Base-by-base conservation (phyloP, 2,329 filamentous ascomycete genomes). In the Arthrobotrys entomopaga region DNA sequence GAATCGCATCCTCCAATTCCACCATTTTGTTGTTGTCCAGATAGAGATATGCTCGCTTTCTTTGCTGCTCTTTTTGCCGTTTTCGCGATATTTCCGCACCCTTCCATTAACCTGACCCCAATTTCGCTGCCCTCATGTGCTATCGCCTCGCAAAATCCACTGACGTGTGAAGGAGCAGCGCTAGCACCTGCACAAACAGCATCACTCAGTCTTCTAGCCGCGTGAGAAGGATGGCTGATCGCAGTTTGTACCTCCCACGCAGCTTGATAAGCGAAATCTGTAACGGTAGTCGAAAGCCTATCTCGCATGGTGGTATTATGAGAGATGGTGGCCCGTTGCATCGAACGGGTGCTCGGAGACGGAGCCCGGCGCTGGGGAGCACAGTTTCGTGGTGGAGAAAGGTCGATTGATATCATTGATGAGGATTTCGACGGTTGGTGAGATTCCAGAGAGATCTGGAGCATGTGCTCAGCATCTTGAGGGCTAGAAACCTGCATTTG, bases 181-280 rank as follows among this genome's bases (percentile, higher is more conserved):
- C 22, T 43, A 4, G 58, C 50, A 3, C 29, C 24, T 0, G 42
- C 11, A 19, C 48, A n/a, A 43, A 57, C 8, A 2, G 57, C 58
- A n/a, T 52, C 43, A 16, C 43, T 57, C 3, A 74, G 34, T 15
- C 57, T 54, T 20, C 46, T 56, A 4, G 38, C 58, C 8, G 59
- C 34, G 1, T 67, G 58, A 13, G 24, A 16, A 10, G 70, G 70
- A 15, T 74, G 57, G 1, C 54, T 50, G 20, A 64, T 48, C 2
- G 63, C 70, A 4, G 48, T 63, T 22, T 67, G 42, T 13, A 74
- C 20, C 16, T 74, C 70, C 43, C 52, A 74, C 15, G 34, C 43
- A 2, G 70, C 58, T 29, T 59, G 63, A 22, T 64, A 59, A 13
- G 70, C 70, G 11, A 64, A 16, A 42, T 74, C 70, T 4, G 40